These are phyloP conservation scores for Solanum corneliomulleri DNA, from an alignment of 257 asterid species.

Conservation along the genomic window DNA sequence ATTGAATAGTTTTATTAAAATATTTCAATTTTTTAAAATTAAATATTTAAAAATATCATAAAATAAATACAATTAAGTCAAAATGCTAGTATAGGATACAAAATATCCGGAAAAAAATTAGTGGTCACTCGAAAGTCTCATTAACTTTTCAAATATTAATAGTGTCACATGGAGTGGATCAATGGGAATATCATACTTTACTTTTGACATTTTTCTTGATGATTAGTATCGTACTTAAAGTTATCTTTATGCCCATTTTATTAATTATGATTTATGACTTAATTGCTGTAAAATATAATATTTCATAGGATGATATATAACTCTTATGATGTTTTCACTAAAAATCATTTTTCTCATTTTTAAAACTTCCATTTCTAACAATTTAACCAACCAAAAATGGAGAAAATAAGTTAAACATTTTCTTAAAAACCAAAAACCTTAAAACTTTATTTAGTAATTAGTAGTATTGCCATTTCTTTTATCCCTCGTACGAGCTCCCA, in stretches of 20 bases:
- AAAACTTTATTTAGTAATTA: too few relatives aligned
- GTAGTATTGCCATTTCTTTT: neutral
- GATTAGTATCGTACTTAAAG: neutral
- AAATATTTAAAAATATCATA: neutral
- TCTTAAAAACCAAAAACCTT: neutral
- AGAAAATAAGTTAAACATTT: neutral
- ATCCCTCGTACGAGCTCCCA: neutral
- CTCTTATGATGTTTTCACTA: neutral
- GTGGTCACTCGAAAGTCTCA: neutral
- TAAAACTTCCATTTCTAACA: neutral
- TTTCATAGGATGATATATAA: neutral
- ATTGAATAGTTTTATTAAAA: neutral
- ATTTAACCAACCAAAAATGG: neutral
- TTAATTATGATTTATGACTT: neutral
- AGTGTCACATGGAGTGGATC: neutral
- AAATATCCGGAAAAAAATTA: neutral
- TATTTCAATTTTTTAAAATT: neutral
- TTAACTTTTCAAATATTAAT: neutral
- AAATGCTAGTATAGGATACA: neutral
- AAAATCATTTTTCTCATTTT: neutral
- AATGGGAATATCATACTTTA: neutral
- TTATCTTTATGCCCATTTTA: neutral
- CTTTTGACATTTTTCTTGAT: neutral
- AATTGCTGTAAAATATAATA: neutral
- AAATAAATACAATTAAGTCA: neutral